Conservation (phyloP, 805 yeast species). For the Alloascoidea africana region DNA sequence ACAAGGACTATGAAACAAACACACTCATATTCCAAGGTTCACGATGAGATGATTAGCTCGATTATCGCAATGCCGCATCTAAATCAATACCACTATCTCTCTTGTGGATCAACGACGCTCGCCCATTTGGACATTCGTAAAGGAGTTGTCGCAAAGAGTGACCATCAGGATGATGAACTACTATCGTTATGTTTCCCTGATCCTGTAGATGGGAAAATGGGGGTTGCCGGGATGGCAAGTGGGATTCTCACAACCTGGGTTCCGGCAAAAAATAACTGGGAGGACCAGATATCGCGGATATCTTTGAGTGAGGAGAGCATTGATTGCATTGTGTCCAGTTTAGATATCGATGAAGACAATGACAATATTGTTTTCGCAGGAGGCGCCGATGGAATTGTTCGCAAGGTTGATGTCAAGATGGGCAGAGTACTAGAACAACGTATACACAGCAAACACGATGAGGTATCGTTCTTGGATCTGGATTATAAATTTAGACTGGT, state of each 20-base stretch:
- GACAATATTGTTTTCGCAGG: slow-evolving; percentile 27
- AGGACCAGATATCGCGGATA: slow-evolving; percentile 70
- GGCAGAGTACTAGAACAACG: slow-evolving; percentile 55
- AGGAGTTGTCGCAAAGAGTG: slow-evolving; percentile 50
- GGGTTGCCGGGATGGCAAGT: slow-evolving; percentile 80
- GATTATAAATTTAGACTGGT: slow-evolving; percentile 71
- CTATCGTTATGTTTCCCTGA: slow-evolving; percentile 59
- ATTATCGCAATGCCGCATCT: slow-evolving; percentile 55
- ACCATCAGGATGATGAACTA: slow-evolving; percentile 91
- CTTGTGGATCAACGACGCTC: slow-evolving; percentile 72
- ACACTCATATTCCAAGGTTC: slow-evolving; percentile 37
- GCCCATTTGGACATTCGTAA: slow-evolving; percentile 68
- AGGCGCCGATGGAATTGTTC: slow-evolving; percentile 58
- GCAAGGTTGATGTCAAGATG: slow-evolving; percentile 45
- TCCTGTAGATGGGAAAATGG: slow-evolving; percentile 41
- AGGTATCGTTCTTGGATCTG: slow-evolving; percentile 59
- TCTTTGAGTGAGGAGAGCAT: slow-evolving; percentile 58
- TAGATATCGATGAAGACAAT: slow-evolving; percentile 34
- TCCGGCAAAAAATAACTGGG: slow-evolving; percentile 46
- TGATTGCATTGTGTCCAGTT: slow-evolving; percentile 48
- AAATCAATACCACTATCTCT: slow-evolving; percentile 65
- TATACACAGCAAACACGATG: slow-evolving; percentile 56
- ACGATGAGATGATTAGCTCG: slow-evolving; percentile 66
- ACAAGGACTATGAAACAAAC: slow-evolving; percentile 34
- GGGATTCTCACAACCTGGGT: slow-evolving; percentile 86